Evolutionary conservation across 78 protist species (phyloP), one percentile per base, ranked within the genome.

Genomic region (Blattamonas nauphoetae): DNA sequence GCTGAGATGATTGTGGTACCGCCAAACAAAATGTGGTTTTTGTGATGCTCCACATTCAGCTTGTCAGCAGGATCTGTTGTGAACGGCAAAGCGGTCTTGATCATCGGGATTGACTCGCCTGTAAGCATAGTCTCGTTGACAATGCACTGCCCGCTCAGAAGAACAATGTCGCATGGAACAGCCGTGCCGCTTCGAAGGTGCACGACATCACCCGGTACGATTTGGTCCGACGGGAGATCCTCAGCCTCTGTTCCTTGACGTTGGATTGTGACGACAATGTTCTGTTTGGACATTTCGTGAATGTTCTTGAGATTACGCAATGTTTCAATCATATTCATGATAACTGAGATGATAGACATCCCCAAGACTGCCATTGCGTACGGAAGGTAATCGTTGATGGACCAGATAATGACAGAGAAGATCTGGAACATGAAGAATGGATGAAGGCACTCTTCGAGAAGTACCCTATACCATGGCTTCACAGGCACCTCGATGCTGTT

Each of bases 361-460:
- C 93, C 36, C 33, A 92, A 36, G 46, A 95, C 93, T 43, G 90
- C 89, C 0, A 21, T 44, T 1, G 96, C 97, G 64, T 94, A 95
- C 85, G 38, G 5, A 81, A 42, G 85, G 90, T 95, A 95, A 42
- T 78, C 87, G 35, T 92, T 94, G 21, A 91, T 4, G 11, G 41
- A 0, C 97, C 97, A 95, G 38, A 95, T 43, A 21, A 85, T 34
- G 43, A 94, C 64, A 42, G 87, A 36, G 38, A 55, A 87, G 29
- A 93, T 36, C 87, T 95, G 97, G 77, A 95, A 95, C 43, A 95
- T 42, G 85, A 90, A 94, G 84, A 95, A 95, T 42, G 97, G 97
- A 88, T 93, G 93, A 55, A 95, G 85, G 0, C 89, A 89, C 43
- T 94, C 94, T 1, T 89, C 93, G 81, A 93, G 34, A 5, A 92